phyloP scores from a whole-genome alignment of 169 alveolate species.

The Eimeria falciformis region DNA sequence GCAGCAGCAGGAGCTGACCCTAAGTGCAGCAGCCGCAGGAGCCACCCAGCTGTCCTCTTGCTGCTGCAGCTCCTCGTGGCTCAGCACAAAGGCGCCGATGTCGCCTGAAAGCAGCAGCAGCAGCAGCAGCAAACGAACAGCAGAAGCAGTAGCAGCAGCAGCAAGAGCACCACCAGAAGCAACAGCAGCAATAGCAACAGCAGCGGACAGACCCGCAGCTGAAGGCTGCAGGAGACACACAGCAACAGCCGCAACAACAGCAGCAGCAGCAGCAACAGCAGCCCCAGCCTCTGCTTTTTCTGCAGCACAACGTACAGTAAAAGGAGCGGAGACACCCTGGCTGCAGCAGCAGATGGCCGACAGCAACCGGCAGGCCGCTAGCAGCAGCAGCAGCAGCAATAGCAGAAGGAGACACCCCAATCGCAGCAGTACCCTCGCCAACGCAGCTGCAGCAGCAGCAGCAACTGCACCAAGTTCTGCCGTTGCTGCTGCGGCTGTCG shows the following conservation, averaged over 20 bases:
- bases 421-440: too few relatives aligned
- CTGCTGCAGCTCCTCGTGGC: not conserved
- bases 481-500: constrained; percentile 8
- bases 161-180: not conserved
- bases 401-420: too few relatives aligned
- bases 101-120: not conserved
- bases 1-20: constrained; percentile 17
- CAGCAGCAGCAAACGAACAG: too few relatives aligned
- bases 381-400: constrained; percentile 48
- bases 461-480: not conserved
- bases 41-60: not conserved
- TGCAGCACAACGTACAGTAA: constrained; percentile 31
- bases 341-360: constrained; percentile 47
- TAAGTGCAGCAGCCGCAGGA: not conserved
- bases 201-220: too few relatives aligned
- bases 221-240: too few relatives aligned
- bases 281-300: too few relatives aligned
- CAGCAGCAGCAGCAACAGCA: too few relatives aligned
- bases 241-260: too few relatives aligned
- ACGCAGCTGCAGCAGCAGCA: constrained; percentile 48
- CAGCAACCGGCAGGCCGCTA: constrained; percentile 18
- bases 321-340: not conserved
- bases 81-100: not conserved
- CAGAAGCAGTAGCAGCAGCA: too few relatives aligned
- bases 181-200: not conserved